phyloP scores from a whole-genome alignment of 371 early-diverging fungal genomes.

The Coelomomyces lativittatus region DNA sequence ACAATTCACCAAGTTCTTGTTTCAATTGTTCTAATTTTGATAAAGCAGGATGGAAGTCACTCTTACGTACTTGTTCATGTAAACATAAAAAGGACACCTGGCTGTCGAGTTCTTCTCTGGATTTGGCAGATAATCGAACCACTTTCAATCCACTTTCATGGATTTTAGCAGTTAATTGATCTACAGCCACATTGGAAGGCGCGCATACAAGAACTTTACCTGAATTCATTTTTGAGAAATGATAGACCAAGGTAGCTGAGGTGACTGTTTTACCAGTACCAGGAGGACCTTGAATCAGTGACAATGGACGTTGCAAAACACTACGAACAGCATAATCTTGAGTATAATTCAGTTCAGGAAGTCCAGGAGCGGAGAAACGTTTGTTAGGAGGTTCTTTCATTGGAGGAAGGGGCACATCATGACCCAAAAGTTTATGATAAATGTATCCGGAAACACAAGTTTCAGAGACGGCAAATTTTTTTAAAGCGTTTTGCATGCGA shows the following conservation, averaged over 20 bases:
- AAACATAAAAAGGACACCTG: constrained; percentile 75
- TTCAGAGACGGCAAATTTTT: constrained; percentile 84
- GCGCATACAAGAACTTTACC: constrained; percentile 93
- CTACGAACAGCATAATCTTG: constrained; percentile 88
- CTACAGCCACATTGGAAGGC: constrained; percentile 98
- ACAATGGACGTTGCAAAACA: constrained; percentile 70
- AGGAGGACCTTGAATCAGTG: constrained; percentile 92
- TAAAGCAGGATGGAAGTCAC: constrained; percentile 76
- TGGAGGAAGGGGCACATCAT: constrained; percentile 58
- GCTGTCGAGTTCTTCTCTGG: constrained; percentile 80
- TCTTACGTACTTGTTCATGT: constrained; percentile 83
- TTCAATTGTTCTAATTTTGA: constrained; percentile 75
- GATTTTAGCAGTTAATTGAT: constrained; percentile 91
- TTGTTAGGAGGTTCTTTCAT: constrained; percentile 2
- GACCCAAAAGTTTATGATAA: constrained; percentile 78
- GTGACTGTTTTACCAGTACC: constrained; percentile 98
- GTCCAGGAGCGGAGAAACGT: constrained; percentile 63
- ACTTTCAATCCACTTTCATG: constrained; percentile 87
- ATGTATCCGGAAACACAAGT: constrained; percentile 83
- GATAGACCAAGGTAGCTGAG: constrained; percentile 90
- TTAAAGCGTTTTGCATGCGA: constrained; percentile 82
- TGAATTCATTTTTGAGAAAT: constrained; percentile 71
- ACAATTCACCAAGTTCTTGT: constrained; percentile 67
- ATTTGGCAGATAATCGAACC: constrained; percentile 83
- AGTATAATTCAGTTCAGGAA: constrained; percentile 92